Conservation (phyloP, 257 asterid species). For the Verbascum thapsus region DNA sequence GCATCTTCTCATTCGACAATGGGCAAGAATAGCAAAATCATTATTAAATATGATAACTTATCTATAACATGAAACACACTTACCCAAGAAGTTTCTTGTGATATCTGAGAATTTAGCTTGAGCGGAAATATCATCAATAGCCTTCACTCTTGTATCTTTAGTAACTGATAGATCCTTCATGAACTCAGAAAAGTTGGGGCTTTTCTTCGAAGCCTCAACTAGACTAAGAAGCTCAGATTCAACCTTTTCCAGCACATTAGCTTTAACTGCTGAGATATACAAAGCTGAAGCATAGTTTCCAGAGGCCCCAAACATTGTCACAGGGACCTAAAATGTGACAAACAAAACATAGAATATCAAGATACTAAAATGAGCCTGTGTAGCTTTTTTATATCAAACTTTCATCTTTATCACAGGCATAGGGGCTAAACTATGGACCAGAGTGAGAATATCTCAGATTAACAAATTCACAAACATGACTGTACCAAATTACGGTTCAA, state of each 20-base stretch:
- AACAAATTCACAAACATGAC: not conserved
- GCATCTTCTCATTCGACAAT: slow-evolving; percentile 18
- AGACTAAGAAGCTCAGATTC: slow-evolving; percentile 74
- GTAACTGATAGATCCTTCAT: slow-evolving; percentile 76
- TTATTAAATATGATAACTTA: not conserved
- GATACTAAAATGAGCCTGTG: too few relatives aligned
- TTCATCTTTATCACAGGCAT: not conserved
- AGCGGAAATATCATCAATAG: slow-evolving; percentile 55
- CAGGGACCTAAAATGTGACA: slow-evolving; percentile 61
- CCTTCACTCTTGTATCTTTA: slow-evolving; percentile 65
- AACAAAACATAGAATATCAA: slow-evolving; percentile 17
- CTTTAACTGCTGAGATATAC: slow-evolving; percentile 83
- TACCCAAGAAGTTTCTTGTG: slow-evolving; percentile 77
- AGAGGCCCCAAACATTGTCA: slow-evolving; percentile 77
- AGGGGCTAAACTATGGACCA: not conserved
- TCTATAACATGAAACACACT: slow-evolving; percentile 15
- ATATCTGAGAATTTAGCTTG: slow-evolving; percentile 66
- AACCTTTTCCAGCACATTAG: slow-evolving; percentile 76
- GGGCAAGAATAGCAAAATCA: slow-evolving; percentile 6
- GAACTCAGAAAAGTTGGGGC: slow-evolving; percentile 78
- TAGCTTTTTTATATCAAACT: slow-evolving; percentile 44
- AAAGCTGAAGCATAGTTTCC: slow-evolving; percentile 95
- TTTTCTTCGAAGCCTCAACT: slow-evolving; percentile 72
- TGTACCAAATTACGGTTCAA: not conserved
- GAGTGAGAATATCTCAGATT: not conserved